Evolutionary conservation across 768 basidiomycete species (phyloP).

Genomic region (Leccinum subgranulosum): DNA sequence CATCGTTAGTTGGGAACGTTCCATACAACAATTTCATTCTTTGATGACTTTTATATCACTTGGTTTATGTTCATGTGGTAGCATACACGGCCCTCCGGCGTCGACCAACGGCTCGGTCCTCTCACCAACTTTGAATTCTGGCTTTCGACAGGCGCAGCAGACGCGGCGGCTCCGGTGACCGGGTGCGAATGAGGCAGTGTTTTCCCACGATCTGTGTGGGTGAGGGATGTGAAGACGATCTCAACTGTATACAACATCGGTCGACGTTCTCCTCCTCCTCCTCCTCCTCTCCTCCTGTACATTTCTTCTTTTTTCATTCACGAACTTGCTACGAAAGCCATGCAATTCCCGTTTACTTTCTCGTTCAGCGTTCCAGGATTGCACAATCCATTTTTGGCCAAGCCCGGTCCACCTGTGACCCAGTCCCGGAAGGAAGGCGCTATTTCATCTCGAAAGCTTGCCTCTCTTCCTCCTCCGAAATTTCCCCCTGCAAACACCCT

Average conservation of each 20-base stretch:
- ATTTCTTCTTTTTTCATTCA: slow-evolving; percentile 8
- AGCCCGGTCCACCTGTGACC: slow-evolving; percentile 14
- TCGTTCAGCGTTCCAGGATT: slow-evolving; percentile 61
- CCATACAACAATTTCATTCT: too few species aligned
- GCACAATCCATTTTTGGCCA: slow-evolving; percentile 57
- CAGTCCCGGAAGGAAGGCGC: slow-evolving; percentile 27
- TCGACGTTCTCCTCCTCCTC: background rate
- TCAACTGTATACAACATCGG: background rate
- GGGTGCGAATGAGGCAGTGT: background rate
- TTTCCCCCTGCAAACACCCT: slow-evolving; percentile 14
- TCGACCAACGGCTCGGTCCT: too few species aligned
- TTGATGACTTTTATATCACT: too few species aligned
- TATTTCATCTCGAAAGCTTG: slow-evolving; percentile 20
- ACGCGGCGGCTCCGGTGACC: too few species aligned
- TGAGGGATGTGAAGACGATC: background rate
- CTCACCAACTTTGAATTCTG: too few species aligned
- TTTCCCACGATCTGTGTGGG: slow-evolving; percentile 6
- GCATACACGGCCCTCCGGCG: too few species aligned
- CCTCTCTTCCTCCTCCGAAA: slow-evolving; percentile 15
- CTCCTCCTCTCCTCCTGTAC: background rate
- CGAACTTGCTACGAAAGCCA: slow-evolving; percentile 29
- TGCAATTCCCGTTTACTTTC: slow-evolving; percentile 74
- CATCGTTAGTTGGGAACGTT: too few species aligned
- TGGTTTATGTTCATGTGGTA: too few species aligned
- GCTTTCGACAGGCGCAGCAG: too few species aligned